Percentiles rank a stretch among this genome's conserved stretches.
These are phyloP conservation scores for Westerdykella aurantiaca DNA, from an alignment of 2,329 filamentous ascomycete species.

Conservation along the genomic window DNA sequence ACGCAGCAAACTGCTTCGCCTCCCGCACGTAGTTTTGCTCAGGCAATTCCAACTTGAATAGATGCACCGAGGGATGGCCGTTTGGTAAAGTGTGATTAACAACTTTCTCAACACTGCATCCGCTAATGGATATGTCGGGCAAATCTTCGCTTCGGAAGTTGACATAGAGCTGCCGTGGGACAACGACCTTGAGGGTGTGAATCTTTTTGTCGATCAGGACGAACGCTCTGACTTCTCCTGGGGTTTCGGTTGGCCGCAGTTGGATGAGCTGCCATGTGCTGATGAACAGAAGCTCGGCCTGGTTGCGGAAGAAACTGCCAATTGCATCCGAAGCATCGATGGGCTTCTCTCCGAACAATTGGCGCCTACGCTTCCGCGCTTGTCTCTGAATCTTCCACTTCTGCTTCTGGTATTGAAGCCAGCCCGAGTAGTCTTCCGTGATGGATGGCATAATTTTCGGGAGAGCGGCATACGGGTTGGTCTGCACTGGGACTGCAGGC, in stretches of 20 bases:
- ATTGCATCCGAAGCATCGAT: constrained; percentile 55
- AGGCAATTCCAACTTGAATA: constrained; percentile 88
- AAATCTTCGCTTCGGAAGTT: constrained; percentile 85
- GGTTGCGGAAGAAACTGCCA: constrained; percentile 77
- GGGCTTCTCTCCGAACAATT: constrained; percentile 85
- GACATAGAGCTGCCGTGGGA: constrained; percentile 82
- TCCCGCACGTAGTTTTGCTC: constrained; percentile 85
- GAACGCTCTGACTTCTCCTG: constrained; percentile 81
- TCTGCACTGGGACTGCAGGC: constrained; percentile 48
- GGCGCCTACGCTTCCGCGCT: constrained; percentile 74
- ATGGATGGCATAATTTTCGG: constrained; percentile 80
- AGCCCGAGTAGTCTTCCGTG: constrained; percentile 78
- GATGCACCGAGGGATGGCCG: constrained; percentile 84
- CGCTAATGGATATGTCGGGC: constrained; percentile 79
- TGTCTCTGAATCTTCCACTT: constrained; percentile 99
- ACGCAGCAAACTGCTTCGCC: constrained; percentile 69
- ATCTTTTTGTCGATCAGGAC: constrained; percentile 92
- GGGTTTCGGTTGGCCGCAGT: constrained; percentile 71
- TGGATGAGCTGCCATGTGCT: constrained; percentile 95
- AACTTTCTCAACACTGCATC: constrained; percentile 86
- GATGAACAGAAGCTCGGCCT: constrained; percentile 83
- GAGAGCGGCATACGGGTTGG: constrained; percentile 75
- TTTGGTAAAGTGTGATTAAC: constrained; percentile 90
- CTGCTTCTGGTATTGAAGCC: constrained; percentile 90
- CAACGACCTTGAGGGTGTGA: constrained; percentile 79